Base-by-base conservation (phyloP, 495 filamentous ascomycete genomes). In the Daldinia loculata region DNA sequence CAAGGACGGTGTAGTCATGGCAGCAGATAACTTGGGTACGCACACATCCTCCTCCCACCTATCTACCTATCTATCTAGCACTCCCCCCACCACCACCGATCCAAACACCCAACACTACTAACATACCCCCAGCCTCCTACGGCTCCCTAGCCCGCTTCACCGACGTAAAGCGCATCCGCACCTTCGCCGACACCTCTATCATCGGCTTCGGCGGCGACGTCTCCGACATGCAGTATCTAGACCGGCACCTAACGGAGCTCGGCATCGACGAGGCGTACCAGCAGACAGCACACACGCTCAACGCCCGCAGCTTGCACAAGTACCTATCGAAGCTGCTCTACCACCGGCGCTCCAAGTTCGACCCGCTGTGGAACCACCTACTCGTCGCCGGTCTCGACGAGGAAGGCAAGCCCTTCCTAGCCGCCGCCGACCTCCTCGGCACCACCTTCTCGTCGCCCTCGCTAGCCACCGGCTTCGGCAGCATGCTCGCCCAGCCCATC, bases 171-270 rank as follows among this genome's bases (percentile, higher is more conserved):
- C 86, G 88, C 63, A 91, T 99, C 65, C 92, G 91, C 68, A 84
- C 88, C 65, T 98, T 99, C 82, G 90, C 89, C 81, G 85, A 88
- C 71, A 83, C 87, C 43, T 89, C 91, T 29, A 81, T 98, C 62
- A 81, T 98, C 77, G 91, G 93, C 67, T 95, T 97, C 84, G 90
- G 93, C 80, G 92, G 96, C 80, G 91, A 98, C 83, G 92, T 99
- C 60, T 94, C 91, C 66, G 95, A 99, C 84, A 98, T 99, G 95
- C 95, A 99, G 83, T 93, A 94, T 81, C 89, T 99, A 26, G 91
- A 97, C 86, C 92, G 95, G 59, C 87, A 96, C 66, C 89, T 99
- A 64, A 89, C 86, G 75, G 90, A 92, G 61, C 90, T 98, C 72
- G 88, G 91, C 78, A 93, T 94, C 84, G 85, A 90, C 77, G 95